These are phyloP conservation scores for Protea cynaroides DNA, from an alignment of 164 flowering plant genomes.

Conservation along the genomic window DNA sequence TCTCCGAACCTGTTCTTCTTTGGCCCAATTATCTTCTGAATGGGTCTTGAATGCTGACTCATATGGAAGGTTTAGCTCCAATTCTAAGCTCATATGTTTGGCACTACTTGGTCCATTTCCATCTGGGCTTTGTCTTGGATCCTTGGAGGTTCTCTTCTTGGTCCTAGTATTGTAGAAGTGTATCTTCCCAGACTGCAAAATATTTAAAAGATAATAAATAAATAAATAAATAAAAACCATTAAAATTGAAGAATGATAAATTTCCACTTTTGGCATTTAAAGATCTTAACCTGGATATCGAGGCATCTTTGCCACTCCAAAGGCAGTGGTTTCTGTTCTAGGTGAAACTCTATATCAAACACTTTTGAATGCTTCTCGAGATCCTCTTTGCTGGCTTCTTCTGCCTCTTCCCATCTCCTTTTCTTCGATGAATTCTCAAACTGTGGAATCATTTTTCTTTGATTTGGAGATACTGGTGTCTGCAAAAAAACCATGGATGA, in stretches of 20 bases:
- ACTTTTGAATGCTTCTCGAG: constrained; percentile 11
- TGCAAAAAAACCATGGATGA: constrained; percentile 56
- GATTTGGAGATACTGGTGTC: constrained; percentile 21
- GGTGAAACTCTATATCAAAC: constrained; percentile 38
- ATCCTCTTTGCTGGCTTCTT: constrained; percentile 6
- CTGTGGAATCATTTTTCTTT: constrained; percentile 15
- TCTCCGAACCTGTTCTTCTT: background rate
- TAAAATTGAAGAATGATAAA: background rate
- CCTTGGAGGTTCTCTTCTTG: constrained; percentile 46
- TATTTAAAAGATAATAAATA: background rate
- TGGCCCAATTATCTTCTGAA: constrained; percentile 3
- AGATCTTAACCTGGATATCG: constrained; percentile 58
- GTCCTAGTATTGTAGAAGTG: constrained; percentile 75
- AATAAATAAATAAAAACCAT: too few relatives aligned
- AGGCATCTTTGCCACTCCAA: constrained; percentile 71
- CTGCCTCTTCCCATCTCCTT: constrained; percentile 44
- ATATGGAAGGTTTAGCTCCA: constrained; percentile 67
- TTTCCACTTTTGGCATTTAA: background rate
- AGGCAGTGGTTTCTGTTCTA: constrained; percentile 50
- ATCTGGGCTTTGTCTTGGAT: constrained; percentile 47
- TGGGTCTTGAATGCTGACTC: constrained; percentile 22
- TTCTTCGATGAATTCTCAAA: constrained; percentile 38
- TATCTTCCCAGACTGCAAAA: constrained; percentile 64
- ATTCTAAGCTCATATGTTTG: constrained; percentile 57
- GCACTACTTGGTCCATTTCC: constrained; percentile 10